A percentile compares a stretch with the other conserved stretches of the same genome.
phyloP scores from a whole-genome alignment of 2,329 filamentous ascomycete genomes.

The Fusarium heterosporum region DNA sequence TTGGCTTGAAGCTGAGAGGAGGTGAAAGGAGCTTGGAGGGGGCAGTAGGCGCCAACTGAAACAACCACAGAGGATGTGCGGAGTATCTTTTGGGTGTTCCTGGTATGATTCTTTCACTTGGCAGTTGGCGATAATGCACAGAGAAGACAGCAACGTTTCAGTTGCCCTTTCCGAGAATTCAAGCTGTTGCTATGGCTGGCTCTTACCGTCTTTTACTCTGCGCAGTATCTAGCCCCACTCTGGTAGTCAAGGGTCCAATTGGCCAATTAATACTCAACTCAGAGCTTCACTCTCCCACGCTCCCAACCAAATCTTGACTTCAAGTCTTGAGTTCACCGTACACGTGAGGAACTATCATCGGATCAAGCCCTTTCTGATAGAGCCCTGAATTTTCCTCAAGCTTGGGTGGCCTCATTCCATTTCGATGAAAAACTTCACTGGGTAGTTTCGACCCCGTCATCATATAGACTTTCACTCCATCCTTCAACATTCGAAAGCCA shows the following conservation, averaged over 20 bases:
- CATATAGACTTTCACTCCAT: neutral
- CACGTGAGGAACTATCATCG: neutral
- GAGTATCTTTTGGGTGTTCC: neutral
- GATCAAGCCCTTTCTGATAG: neutral
- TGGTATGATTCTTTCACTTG: neutral
- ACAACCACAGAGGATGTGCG: neutral
- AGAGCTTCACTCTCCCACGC: neutral
- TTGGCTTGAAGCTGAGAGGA: neutral
- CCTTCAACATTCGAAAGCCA: conserved; percentile 44
- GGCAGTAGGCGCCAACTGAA: neutral
- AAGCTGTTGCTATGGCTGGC: neutral
- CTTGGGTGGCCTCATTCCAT: neutral
- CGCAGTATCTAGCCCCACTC: neutral
- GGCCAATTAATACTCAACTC: neutral
- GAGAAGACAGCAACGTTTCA: neutral
- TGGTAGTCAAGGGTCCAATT: neutral
- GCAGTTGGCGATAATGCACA: neutral
- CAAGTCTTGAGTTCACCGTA: neutral
- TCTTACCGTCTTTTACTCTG: conserved; percentile 13
- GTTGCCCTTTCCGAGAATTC: neutral
- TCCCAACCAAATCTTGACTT: conserved; percentile 5
- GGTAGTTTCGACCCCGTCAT: conserved; percentile 12
- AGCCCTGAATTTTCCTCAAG: neutral
- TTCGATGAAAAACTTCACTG: neutral
- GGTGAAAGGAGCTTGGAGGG: neutral